Evolutionary conservation across 2,329 filamentous ascomycete species (phyloP), one percentile per base, ranked within the genome.

Genomic region (Amesomyces nigricolor): DNA sequence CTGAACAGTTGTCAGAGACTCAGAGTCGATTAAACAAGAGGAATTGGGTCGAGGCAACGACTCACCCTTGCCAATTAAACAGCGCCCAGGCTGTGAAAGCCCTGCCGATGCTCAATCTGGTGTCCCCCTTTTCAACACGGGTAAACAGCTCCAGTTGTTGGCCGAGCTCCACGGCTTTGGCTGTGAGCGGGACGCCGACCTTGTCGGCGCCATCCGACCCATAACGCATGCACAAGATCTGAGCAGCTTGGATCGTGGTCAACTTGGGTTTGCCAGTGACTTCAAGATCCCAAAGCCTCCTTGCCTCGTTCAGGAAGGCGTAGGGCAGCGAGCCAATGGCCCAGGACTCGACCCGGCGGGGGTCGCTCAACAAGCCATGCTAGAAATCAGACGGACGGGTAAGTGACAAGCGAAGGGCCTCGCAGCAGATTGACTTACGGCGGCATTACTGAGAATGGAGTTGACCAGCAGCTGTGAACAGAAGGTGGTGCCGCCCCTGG

Each of bases 211-310:
- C 53, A 40, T 55, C 53, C 14, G 47, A 30, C 2, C 45, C 40
- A 22, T 68, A 66, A 2, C 65, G 61, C 2, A 70, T 52, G n/a
- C 62, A 65, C 5, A 74, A 64, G 3, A 73, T 53, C 0, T 69
- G 60, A 0, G 57, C 61, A 0, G 72, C 67, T 42, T 74, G 70
- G 0, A 71, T 64, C 0, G 69, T 72, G 0, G 70, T 71, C 14
- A 67, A 58, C 17, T 59, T 56, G 35, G 50, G 55, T 32, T 62
- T 56, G 5, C 42, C 51, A 2, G 38, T 43, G 29, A 63, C 56
- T 42, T 72, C 68, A 1, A 72, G 54, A n/a, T 73, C 70, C 68
- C 71, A 71, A 2, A 74, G 55, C 2, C 71, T 67, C 30, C 68
- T 70, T 0, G 71, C 71, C 57, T 75, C 72, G 0, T 69, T 67